These are phyloP conservation scores for Entoloma clypeatum DNA, from an alignment of 1,284 basidiomycete genomes.

Conservation along the genomic window DNA sequence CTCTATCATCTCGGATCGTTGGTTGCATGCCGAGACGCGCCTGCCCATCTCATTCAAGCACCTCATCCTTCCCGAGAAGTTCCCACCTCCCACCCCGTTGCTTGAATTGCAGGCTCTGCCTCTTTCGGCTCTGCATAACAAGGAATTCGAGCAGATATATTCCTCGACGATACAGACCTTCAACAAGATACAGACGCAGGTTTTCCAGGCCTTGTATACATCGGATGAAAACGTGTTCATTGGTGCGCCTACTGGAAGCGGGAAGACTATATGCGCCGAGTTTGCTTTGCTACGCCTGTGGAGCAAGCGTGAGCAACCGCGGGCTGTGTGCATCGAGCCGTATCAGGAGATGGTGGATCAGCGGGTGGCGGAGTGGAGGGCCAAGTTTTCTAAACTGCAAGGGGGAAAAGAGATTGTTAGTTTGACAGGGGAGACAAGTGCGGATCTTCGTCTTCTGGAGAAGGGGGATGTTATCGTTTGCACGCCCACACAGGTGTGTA, in stretches of 20 bases:
- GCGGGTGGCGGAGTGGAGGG: conserved; percentile 84
- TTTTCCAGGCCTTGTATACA: conserved; percentile 96
- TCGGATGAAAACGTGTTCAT: conserved; percentile 96
- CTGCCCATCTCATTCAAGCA: conserved; percentile 98
- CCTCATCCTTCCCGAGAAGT: conserved; percentile 95
- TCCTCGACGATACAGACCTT: conserved; percentile 75
- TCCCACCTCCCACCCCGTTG: conserved; percentile 89
- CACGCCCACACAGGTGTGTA: conserved; percentile 75
- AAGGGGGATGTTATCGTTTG: conserved; percentile 92
- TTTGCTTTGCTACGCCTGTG: conserved; percentile 91
- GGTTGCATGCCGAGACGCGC: conserved; percentile 93
- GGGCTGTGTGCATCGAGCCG: conserved; percentile 96
- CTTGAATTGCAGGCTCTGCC: conserved; percentile 93
- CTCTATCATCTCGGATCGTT: conserved; percentile 90
- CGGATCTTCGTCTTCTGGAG: conserved; percentile 87
- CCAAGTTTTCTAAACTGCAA: conserved; percentile 79
- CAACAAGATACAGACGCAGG: conserved; percentile 99
- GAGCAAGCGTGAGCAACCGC: conserved; percentile 77
- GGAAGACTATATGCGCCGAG: conserved; percentile 97
- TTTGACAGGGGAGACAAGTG: conserved; percentile 92
- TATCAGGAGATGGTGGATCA: conserved; percentile 96
- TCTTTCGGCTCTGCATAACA: conserved; percentile 87
- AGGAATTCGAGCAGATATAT: conserved; percentile 87
- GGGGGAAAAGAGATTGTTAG: conserved; percentile 92
- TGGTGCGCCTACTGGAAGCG: conserved; percentile 93